Conservation (phyloP, 2,329 filamentous ascomycete species). For the Didymella pomorum region DNA sequence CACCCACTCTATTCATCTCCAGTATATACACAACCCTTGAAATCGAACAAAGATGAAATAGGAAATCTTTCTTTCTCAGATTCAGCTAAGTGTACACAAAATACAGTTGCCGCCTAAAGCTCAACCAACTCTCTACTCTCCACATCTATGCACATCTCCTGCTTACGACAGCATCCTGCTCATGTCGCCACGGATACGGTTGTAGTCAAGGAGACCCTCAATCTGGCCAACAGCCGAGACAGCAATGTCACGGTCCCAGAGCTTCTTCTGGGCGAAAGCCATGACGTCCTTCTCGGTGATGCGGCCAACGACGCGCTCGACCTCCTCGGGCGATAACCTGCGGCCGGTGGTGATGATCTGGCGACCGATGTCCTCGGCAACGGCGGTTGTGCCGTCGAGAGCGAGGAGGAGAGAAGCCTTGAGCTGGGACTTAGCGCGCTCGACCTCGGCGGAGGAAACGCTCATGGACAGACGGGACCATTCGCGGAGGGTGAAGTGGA, state of each 20-base stretch:
- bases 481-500: constrained; percentile 98
- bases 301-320: constrained; percentile 86
- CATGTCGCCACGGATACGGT: constrained; percentile 83
- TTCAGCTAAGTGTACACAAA: constrained; percentile 49
- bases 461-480: constrained; percentile 94
- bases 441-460: constrained; percentile 88
- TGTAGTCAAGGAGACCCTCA: constrained; percentile 82
- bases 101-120: constrained; percentile 40
- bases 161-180: constrained; percentile 70
- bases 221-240: constrained; percentile 92
- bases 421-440: constrained; percentile 98
- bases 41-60: constrained; percentile 26
- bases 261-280: constrained; percentile 91
- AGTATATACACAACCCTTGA: constrained; percentile 15
- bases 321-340: constrained; percentile 88
- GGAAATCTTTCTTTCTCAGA: constrained; percentile 42
- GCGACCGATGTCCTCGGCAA: constrained; percentile 97
- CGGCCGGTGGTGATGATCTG: constrained; percentile 98
- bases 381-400: constrained; percentile 94
- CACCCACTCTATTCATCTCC: neutral
- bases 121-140: constrained; percentile 13
- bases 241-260: constrained; percentile 98
- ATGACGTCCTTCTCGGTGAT: constrained; percentile 97
- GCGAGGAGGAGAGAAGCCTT: constrained; percentile 98
- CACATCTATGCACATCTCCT: constrained; percentile 10